Base-by-base conservation (phyloP, 805 yeast species). In the Candida awuae region DNA sequence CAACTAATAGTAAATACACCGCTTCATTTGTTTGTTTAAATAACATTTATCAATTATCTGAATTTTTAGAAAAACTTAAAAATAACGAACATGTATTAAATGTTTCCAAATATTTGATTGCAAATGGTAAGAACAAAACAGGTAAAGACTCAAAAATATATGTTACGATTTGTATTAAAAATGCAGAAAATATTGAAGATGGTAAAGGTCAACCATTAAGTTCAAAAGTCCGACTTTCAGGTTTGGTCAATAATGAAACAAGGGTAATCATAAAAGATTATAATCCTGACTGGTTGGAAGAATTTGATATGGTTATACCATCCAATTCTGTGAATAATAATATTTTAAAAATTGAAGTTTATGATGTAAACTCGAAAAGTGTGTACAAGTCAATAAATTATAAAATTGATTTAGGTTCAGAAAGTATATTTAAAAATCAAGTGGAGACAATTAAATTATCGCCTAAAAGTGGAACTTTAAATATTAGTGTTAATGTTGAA, bases 221-320 rank as follows among this genome's bases (percentile, higher is more conserved):
- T 33, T 41, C 55, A 21, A 51, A 50, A 26, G 54, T 55, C 16
- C 29, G 18, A 20, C 37, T 55, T 8, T 39, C 46, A 4, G 62
- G 61, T 1, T 44, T 46, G 6, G 35, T 51, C 6, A 47, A 42
- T 28, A 55, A 51, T 15, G 77, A 74, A 44, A 88, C 97, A 0
- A 67, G 84, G 48, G 71, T 79, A 0, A 65, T 83, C 4, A 65
- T 68, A 22, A 73, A 73, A 38, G 73, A 78, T 4, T 61, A 71
- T 25, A 76, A 77, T 49, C 96, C 97, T 0, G 73, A 71, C 13
- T 90, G 94, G 94, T 84, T 84, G 51, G 95, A 88, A 62, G 84
- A 82, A 41, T 84, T 86, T 55, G 95, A 86, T 55, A 42, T 46
- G 4, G 41, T 44, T 28, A 44, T 50, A 6, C 35, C 41, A 16